These are phyloP conservation scores for Zasmidium angulare DNA, from an alignment of 2,329 filamentous ascomycete genomes.

Conservation along the genomic window DNA sequence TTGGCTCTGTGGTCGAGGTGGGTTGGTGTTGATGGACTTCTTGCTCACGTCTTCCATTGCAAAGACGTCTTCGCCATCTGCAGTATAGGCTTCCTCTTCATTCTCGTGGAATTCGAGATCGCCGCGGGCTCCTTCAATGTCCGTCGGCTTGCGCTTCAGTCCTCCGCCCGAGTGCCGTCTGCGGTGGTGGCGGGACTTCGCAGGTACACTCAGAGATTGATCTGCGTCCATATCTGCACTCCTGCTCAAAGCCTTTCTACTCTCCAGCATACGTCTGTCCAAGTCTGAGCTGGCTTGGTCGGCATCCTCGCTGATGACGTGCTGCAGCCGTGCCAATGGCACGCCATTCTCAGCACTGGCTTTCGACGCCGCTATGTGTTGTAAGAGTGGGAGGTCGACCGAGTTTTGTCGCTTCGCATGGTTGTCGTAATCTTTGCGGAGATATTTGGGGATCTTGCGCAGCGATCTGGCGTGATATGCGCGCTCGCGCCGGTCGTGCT, in stretches of 20 bases:
- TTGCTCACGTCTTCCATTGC: constrained; percentile 59
- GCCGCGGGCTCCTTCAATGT: constrained; percentile 67
- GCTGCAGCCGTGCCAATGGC: constrained; percentile 36
- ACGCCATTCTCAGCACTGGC: neutral
- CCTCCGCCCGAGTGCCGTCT: constrained; percentile 87
- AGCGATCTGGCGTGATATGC: constrained; percentile 65
- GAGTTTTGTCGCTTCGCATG: constrained; percentile 29
- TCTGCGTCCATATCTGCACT: constrained; percentile 31
- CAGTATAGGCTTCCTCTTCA: constrained; percentile 69
- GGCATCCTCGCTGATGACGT: constrained; percentile 36
- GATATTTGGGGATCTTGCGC: constrained; percentile 29
- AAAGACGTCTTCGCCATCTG: constrained; percentile 72
- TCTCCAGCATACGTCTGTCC: constrained; percentile 21
- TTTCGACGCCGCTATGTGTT: constrained; percentile 1
- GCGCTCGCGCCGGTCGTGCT: constrained; percentile 69
- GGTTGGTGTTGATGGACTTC: constrained; percentile 2
- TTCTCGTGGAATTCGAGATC: constrained; percentile 88
- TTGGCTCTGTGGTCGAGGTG: neutral
- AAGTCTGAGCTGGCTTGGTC: constrained; percentile 28
- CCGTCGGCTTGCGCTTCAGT: constrained; percentile 68
- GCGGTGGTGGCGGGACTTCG: constrained; percentile 35
- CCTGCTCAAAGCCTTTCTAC: constrained; percentile 26
- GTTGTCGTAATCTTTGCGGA: constrained; percentile 28
- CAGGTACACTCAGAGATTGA: constrained; percentile 3
- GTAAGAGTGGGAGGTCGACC: constrained; percentile 17